Conservation (phyloP, 2,329 filamentous ascomycete genomes). For the Calonectria pauciramosa region DNA sequence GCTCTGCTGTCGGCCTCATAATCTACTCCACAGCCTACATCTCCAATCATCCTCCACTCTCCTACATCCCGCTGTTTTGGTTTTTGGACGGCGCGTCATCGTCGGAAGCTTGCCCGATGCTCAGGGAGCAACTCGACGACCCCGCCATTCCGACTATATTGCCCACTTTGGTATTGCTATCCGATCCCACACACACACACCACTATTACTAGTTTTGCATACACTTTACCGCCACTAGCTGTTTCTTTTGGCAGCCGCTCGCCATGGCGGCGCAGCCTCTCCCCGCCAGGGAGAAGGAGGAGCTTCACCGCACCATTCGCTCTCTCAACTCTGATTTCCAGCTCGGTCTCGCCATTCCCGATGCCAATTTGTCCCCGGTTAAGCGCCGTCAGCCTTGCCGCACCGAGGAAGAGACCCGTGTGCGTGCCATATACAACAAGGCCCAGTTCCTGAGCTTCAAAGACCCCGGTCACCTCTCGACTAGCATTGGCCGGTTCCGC, state of each 20-base stretch:
- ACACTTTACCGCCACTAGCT: neutral
- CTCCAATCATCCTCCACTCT: neutral
- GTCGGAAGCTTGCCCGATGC: slow-evolving; percentile 7
- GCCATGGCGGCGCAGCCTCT: slow-evolving; percentile 33
- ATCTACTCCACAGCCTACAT: neutral
- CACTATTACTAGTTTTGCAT: slow-evolving; percentile 13
- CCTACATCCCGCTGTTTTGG: slow-evolving; percentile 6
- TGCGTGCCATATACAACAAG: slow-evolving; percentile 40
- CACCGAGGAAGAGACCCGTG: slow-evolving; percentile 40
- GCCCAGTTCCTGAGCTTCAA: slow-evolving; percentile 40
- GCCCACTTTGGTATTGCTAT: slow-evolving; percentile 17
- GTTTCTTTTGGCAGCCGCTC: slow-evolving; percentile 2
- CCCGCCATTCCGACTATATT: slow-evolving; percentile 20
- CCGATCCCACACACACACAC: slow-evolving; percentile 15
- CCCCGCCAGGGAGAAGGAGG: slow-evolving; percentile 27
- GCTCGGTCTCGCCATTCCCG: slow-evolving; percentile 42
- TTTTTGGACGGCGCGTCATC: slow-evolving; percentile 11
- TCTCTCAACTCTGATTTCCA: slow-evolving; percentile 45
- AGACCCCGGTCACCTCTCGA: slow-evolving; percentile 31
- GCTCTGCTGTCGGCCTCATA: neutral
- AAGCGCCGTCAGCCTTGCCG: slow-evolving; percentile 36
- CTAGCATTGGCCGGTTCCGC: slow-evolving; percentile 42
- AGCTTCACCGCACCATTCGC: slow-evolving; percentile 42
- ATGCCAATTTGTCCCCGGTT: slow-evolving; percentile 43
- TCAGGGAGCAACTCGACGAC: slow-evolving; percentile 1